These are phyloP conservation scores for Colletotrichum caudatum DNA, from an alignment of 2,329 filamentous ascomycete genomes.

Conservation along the genomic window DNA sequence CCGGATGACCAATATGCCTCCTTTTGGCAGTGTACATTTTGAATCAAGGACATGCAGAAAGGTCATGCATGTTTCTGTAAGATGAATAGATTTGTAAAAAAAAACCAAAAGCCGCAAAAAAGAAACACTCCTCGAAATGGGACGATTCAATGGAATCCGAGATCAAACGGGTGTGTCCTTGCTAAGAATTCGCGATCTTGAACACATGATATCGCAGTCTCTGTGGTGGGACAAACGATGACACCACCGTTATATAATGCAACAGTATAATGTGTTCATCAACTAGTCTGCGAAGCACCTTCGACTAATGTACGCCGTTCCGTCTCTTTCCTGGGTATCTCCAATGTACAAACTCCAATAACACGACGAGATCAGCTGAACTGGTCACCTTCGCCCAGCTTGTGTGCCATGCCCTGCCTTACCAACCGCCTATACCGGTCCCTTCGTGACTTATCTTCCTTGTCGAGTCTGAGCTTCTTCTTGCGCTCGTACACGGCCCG, in stretches of 20 bases:
- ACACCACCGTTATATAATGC: no score
- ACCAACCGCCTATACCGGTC: slow-evolving; percentile 61
- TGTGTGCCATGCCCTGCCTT: slow-evolving; percentile 63
- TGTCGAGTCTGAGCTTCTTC: slow-evolving; percentile 73
- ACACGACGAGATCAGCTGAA: slow-evolving; percentile 61
- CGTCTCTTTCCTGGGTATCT: slow-evolving; percentile 37
- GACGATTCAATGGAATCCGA: slow-evolving; percentile 6
- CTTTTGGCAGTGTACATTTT: slow-evolving; percentile 42
- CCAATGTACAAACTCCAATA: slow-evolving; percentile 8
- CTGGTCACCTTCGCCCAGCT: slow-evolving; percentile 73
- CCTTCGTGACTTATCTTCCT: slow-evolving; percentile 55
- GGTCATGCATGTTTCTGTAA: slow-evolving; percentile 49
- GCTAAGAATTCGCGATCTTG: no score
- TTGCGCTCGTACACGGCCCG: slow-evolving; percentile 94
- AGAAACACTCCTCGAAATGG: slow-evolving; percentile 38
- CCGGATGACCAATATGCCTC: slow-evolving; percentile 28
- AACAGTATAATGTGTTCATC: neutral
- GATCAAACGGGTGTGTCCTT: no score
- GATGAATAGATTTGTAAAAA: slow-evolving; percentile 54
- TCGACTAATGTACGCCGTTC: slow-evolving; percentile 9
- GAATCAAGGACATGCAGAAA: slow-evolving; percentile 34
- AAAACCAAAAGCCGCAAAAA: slow-evolving; percentile 44
- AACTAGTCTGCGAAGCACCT: neutral
- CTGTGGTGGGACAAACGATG: no score
- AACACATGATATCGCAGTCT: no score